Base-by-base conservation (phyloP, 345 rosid species). In the Erysimum cheiranthoides region DNA sequence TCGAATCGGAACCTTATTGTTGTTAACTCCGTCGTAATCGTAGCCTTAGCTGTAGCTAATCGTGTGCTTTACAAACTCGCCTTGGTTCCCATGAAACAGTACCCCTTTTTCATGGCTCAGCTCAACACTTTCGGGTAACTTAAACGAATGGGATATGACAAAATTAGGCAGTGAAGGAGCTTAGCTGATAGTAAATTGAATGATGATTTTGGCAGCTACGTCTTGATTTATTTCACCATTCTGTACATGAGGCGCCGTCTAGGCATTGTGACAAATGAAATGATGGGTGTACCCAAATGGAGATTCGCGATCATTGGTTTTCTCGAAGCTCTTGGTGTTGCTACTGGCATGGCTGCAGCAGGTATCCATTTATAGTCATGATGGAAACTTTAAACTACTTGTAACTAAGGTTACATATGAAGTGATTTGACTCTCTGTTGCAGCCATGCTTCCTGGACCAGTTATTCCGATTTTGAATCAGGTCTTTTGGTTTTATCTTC, bases 31-130 rank as follows among this genome's bases (percentile, higher is more conserved):
- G 86, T 84, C 6, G 30, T 80, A 45, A 79, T 93, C 6, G 75
- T 88, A 3, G 38, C 75, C 1, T 70, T 91, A 14, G 96, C 93
- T 18, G 75, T 93, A 9, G 92, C 92, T 7, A 89, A 93, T 83
- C 96, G 98, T 39, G 97, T 93, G 68, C 90, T 93, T 8, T 88
- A 93, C 85, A 93, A 91, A 89, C 96, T 93, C 69, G 98, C 98
- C 0, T 90, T 93, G 66, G 97, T 93, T 76, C 97, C 98, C 12
- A 84, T 93, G 93, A 91, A 87, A 73, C 81, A 78, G 35, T 91
- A 85, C 80, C 98, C 97, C 8, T 93, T 93, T 83, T 93, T 90
- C 81, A 52, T 90, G 62, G 97, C 97, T 67, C 98, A 90, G 76
- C 68, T 93, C 79, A 84, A 80, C n/a, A 89, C 97, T 43, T 90